A percentile compares a stretch with the other conserved stretches of the same genome.
phyloP scores from a whole-genome alignment of 768 basidiomycete species.

The Stropharia rugosoannulata region DNA sequence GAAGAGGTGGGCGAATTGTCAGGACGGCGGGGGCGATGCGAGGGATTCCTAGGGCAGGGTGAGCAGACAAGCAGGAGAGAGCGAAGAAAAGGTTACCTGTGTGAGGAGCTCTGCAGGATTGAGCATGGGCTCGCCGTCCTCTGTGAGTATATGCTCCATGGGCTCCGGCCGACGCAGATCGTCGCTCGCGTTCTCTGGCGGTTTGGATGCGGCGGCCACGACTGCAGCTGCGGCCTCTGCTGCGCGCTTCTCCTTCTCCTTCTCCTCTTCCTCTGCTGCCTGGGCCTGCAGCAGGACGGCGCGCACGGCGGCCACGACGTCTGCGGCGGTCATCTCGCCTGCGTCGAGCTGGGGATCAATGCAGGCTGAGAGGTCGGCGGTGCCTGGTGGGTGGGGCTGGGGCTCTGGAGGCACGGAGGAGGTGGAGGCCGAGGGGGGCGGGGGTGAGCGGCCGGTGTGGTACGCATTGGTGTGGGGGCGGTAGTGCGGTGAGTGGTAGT shows the following conservation, averaged over 20 bases:
- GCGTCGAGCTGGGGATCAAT: slow-evolving; percentile 14
- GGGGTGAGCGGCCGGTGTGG: slow-evolving; percentile 18
- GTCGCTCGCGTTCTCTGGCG: background rate
- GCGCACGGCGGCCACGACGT: slow-evolving; percentile 23
- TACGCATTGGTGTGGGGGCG: slow-evolving; percentile 33
- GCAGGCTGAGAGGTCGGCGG: background rate
- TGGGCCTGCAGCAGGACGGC: slow-evolving; percentile 24
- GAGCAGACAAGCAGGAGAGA: background rate
- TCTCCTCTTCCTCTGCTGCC: slow-evolving; percentile 11
- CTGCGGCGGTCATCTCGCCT: slow-evolving; percentile 21
- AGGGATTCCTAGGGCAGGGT: slow-evolving; percentile 50
- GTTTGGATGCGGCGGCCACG: background rate
- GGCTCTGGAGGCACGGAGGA: slow-evolving; percentile 14
- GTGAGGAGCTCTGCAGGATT: slow-evolving; percentile 68
- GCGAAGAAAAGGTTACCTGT: slow-evolving; percentile 40
- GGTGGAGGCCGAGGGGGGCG: slow-evolving; percentile 15
- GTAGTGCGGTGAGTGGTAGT: slow-evolving; percentile 50
- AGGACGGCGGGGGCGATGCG: slow-evolving; percentile 65
- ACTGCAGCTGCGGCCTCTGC: background rate
- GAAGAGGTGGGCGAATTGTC: slow-evolving; percentile 12
- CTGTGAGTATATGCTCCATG: slow-evolving; percentile 57
- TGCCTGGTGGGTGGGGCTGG: slow-evolving; percentile 10
- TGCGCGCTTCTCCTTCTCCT: slow-evolving; percentile 12
- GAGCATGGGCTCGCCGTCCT: slow-evolving; percentile 67
- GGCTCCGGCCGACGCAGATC: slow-evolving; percentile 30